Evolutionary conservation across 163 green algal species (phyloP).

Genomic region (Chloromonas sp.): DNA sequence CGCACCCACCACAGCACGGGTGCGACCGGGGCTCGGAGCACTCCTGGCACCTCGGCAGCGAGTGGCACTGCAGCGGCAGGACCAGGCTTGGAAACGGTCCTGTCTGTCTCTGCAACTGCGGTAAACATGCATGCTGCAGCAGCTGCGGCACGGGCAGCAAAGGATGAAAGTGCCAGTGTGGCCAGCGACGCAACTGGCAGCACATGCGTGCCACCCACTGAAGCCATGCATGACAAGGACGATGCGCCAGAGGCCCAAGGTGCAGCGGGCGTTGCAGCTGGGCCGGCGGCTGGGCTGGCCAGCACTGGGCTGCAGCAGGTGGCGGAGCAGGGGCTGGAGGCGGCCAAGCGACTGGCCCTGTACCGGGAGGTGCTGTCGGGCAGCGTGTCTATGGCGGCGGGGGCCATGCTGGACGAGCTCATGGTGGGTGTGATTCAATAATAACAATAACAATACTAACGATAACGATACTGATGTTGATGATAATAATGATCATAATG

Average conservation of each 20-base stretch:
- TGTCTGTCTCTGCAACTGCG: neutral
- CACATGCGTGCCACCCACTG: neutral
- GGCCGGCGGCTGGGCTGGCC: neutral
- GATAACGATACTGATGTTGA: no score
- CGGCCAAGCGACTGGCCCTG: slow-evolving; percentile 2
- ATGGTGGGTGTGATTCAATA: neutral
- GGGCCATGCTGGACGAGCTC: neutral
- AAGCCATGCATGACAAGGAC: no score
- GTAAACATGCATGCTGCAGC: neutral
- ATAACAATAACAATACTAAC: no score
- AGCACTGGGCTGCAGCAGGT: neutral
- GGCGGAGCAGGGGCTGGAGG: neutral
- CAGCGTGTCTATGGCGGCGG: neutral
- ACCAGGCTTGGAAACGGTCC: neutral
- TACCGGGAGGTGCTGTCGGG: neutral
- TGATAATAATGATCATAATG: no score
- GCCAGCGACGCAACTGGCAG: neutral
- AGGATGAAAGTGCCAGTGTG: neutral
- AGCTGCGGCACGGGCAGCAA: neutral
- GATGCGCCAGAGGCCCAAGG: neutral
- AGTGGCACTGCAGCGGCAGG: neutral
- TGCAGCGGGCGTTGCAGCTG: neutral
- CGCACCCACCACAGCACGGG: neutral
- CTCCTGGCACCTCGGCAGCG: neutral
- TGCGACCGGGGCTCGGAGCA: neutral